Base-by-base conservation (phyloP, 495 filamentous ascomycete genomes). In the Aspergillus asperescens region DNA sequence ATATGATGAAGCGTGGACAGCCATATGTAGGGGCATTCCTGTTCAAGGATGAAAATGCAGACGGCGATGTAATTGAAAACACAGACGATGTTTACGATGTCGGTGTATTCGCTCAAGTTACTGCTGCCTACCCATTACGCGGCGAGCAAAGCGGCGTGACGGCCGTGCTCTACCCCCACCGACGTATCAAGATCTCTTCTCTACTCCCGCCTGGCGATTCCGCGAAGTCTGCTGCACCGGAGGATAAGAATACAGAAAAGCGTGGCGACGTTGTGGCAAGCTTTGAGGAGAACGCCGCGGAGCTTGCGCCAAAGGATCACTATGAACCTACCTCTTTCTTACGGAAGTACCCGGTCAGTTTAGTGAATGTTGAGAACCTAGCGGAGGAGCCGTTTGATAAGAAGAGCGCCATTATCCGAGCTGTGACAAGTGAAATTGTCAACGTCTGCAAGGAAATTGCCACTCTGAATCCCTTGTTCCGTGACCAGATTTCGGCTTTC, bases 361-460 rank as follows among this genome's bases (percentile, higher is more conserved):
- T 99, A 40, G 93, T 94, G 54, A 91, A 95, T 59, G 89, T 96
- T 16, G 91, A 96, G 38, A 99, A 99, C 58, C 71, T 97, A 32
- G 72, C 74, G 1, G 93, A 99, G 61, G 86, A 95, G 60, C 84
- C 88, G 0, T 85, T 85, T 65, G 94, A 99, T 59, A 87, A 87
- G 61, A 95, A 93, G 66, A 90, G 82, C 57, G 82, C 82, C 13
- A 79, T 90, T 18, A 88, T 96, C 50, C 81, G 88, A 39, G 94
- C 94, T 1, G 84, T 97, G 31, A 95, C 90, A 15, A 93, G 88
- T 64, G 94, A 99, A 65, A 97, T 97, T 52, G 89, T 97, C 59
- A 96, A 96, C 62, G 91, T 95, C 6, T 96, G 95, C 78, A 96
- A 95, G 66, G 90, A 97, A 62, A 88, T 99, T 46, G 94, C 91